phyloP scores from a whole-genome alignment of 257 asterid species.

The Nyctanthes arbortristis region DNA sequence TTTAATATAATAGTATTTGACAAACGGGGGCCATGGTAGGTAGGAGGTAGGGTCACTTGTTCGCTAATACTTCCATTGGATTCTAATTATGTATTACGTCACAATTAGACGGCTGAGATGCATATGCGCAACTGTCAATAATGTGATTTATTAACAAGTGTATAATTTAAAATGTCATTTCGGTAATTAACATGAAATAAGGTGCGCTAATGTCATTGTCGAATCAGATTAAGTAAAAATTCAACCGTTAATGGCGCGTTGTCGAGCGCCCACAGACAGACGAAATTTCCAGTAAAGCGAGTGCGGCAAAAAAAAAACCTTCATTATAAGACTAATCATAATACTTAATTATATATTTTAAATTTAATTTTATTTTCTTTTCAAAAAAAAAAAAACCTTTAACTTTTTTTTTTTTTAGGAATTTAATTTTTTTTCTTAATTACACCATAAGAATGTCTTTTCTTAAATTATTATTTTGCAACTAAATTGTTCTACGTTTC shows the following conservation, averaged over 20 bases:
- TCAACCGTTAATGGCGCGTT: constrained; percentile 28
- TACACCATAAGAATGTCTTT: background rate
- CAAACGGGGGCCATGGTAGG: constrained; percentile 19
- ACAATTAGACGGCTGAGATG: constrained; percentile 18
- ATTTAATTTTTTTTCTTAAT: background rate
- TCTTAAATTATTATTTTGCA: constrained; percentile 4
- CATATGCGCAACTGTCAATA: background rate
- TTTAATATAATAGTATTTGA: no score
- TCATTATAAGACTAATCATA: constrained; percentile 45
- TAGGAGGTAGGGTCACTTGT: constrained; percentile 25
- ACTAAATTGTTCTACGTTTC: constrained; percentile 20
- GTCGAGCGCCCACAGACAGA: constrained; percentile 32
- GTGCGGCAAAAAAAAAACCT: constrained; percentile 25
- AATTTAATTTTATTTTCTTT: no score
- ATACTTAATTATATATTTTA: constrained; percentile 17
- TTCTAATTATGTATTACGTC: background rate
- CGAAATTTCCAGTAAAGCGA: constrained; percentile 42
- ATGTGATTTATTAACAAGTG: background rate
- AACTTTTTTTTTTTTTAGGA: no score
- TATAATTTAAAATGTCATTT: constrained; percentile 1
- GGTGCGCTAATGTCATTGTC: constrained; percentile 4
- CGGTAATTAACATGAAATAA: constrained; percentile 17
- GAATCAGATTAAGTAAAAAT: background rate
- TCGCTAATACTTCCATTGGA: background rate
- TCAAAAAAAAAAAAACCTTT: no score